These are phyloP conservation scores for Artemisia annua DNA, from an alignment of 129 eudicot genomes.

Conservation along the genomic window DNA sequence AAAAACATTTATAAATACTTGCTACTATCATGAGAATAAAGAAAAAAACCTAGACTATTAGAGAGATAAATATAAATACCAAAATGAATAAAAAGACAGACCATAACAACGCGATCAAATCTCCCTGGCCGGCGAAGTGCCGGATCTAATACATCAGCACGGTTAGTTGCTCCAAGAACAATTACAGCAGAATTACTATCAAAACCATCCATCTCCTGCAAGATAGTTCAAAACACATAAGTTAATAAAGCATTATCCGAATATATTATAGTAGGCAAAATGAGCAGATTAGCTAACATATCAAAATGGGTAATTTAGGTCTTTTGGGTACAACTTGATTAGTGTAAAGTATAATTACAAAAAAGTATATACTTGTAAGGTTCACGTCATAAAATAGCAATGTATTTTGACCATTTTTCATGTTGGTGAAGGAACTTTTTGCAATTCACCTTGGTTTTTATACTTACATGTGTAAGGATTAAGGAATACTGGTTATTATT, in stretches of 20 bases:
- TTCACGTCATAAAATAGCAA: no score
- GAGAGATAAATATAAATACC: slow-evolving; percentile 20
- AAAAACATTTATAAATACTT: background rate
- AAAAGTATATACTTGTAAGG: no score
- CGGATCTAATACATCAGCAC: slow-evolving; percentile 96
- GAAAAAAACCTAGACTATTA: background rate
- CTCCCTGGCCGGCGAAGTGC: slow-evolving; percentile 99
- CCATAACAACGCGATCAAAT: slow-evolving; percentile 99
- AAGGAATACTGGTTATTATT: no score
- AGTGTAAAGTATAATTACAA: no score
- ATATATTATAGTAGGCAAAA: slow-evolving; percentile 3
- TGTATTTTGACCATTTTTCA: no score
- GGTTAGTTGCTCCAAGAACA: slow-evolving; percentile 98
- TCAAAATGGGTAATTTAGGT: background rate
- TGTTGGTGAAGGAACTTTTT: no score
- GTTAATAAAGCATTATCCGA: background rate
- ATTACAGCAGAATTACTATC: slow-evolving; percentile 98
- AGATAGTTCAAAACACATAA: slow-evolving; percentile 18
- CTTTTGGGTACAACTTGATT: no score
- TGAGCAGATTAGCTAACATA: background rate
- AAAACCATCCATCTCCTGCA: slow-evolving; percentile 99
- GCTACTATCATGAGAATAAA: background rate
- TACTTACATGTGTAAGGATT: no score
- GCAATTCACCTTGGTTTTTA: no score
- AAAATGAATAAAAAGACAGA: slow-evolving; percentile 39